Conservation (phyloP, 495 filamentous ascomycete genomes). For the Tuber umbilicatum region DNA sequence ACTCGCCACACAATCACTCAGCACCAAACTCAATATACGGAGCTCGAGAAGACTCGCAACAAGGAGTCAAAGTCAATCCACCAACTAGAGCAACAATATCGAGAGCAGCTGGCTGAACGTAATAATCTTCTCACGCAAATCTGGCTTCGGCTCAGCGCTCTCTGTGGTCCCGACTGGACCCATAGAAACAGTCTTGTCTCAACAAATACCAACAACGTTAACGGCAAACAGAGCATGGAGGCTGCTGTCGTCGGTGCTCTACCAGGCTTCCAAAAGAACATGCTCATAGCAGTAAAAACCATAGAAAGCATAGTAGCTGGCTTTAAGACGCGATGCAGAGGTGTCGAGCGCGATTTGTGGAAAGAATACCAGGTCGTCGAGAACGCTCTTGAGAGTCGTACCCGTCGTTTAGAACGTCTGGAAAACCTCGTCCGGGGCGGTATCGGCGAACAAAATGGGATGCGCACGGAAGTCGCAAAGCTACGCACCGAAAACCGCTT, state of each 20-base stretch:
- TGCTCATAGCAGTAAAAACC: conserved; percentile 77
- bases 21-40: conserved; percentile 73
- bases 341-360: conserved; percentile 79
- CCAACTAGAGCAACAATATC: conserved; percentile 66
- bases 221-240: conserved; percentile 39
- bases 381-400: conserved; percentile 65
- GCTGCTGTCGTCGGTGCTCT: conserved; percentile 45
- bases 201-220: conserved; percentile 50
- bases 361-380: conserved; percentile 86
- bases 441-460: conserved; percentile 46
- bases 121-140: conserved; percentile 77
- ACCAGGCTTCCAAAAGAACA: conserved; percentile 78
- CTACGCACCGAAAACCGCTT: conserved; percentile 72
- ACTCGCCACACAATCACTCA: conserved; percentile 72
- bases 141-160: conserved; percentile 77
- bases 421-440: conserved; percentile 63
- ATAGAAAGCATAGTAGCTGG: conserved; percentile 73
- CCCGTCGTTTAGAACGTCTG: conserved; percentile 79
- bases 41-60: conserved; percentile 68
- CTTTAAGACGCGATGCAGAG: conserved; percentile 72
- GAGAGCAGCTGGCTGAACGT: conserved; percentile 80
- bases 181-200: conserved; percentile 84
- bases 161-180: conserved; percentile 89
- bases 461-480: conserved; percentile 57
- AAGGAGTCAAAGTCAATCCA: conserved; percentile 68